These are phyloP conservation scores for Rhodomyrtus psidioides DNA, from an alignment of 441 rosid species.

Conservation along the genomic window DNA sequence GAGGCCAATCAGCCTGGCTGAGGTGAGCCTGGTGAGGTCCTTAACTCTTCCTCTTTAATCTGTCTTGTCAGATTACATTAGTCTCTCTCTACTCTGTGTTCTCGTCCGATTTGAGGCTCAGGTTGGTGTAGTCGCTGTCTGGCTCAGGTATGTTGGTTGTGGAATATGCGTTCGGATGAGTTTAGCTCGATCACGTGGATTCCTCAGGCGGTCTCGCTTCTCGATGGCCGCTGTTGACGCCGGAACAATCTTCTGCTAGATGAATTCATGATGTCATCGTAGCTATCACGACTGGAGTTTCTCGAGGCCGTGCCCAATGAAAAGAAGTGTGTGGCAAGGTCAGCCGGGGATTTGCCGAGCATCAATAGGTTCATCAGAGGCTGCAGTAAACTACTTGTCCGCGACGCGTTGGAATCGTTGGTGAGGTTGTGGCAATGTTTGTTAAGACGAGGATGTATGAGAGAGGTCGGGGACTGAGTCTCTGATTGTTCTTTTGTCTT, in stretches of 20 bases:
- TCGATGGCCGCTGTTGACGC: background rate
- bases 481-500: constrained; percentile 38
- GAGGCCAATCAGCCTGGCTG: background rate
- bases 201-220: background rate
- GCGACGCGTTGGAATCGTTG: background rate
- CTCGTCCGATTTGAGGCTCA: background rate
- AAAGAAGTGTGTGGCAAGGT: background rate
- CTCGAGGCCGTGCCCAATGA: background rate
- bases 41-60: background rate
- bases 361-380: background rate
- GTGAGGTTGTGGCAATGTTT: background rate
- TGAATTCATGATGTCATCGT: background rate
- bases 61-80: background rate
- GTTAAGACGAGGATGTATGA: background rate
- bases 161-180: background rate
- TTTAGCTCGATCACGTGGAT: background rate
- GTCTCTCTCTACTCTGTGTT: background rate
- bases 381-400: background rate
- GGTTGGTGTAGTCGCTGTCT: background rate
- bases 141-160: background rate
- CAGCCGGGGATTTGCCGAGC: background rate
- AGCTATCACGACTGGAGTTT: background rate
- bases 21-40: background rate
- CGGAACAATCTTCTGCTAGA: background rate
- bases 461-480: constrained; percentile 17